Evolutionary conservation across 2,329 filamentous ascomycete species (phyloP).

Genomic region (Trichoderma hamatum): DNA sequence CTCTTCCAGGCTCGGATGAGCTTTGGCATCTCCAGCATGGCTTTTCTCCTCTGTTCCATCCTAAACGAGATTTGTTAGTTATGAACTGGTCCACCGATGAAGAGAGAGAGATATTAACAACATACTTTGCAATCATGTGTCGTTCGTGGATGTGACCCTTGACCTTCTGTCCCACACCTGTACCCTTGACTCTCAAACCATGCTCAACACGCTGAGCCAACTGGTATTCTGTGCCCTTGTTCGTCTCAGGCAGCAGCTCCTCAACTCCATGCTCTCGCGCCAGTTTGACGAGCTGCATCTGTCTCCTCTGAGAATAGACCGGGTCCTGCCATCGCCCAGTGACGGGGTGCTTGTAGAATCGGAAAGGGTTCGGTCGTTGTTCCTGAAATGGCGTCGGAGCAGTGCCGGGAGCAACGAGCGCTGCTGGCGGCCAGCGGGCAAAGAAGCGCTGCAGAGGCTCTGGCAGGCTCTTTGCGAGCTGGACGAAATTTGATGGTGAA

Average conservation of each 20-base stretch:
- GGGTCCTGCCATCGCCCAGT: slow-evolving; percentile 86
- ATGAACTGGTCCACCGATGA: not conserved
- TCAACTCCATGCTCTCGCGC: slow-evolving; percentile 78
- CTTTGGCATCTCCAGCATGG: slow-evolving; percentile 93
- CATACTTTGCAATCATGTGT: slow-evolving; percentile 72
- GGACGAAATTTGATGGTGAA: slow-evolving; percentile 48
- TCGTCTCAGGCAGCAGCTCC: slow-evolving; percentile 74
- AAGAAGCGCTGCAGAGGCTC: slow-evolving; percentile 82
- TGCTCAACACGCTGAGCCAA: slow-evolving; percentile 74
- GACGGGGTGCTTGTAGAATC: slow-evolving; percentile 72
- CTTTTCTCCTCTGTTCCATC: slow-evolving; percentile 85
- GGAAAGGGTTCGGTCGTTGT: slow-evolving; percentile 76
- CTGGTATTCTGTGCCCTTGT: slow-evolving; percentile 73
- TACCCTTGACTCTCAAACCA: slow-evolving; percentile 86
- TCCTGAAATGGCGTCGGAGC: slow-evolving; percentile 56
- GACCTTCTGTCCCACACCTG: slow-evolving; percentile 86
- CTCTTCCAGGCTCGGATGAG: slow-evolving; percentile 93
- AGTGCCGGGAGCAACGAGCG: slow-evolving; percentile 55
- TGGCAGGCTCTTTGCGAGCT: slow-evolving; percentile 73
- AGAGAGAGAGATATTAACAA: slow-evolving; percentile 37
- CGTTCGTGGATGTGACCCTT: slow-evolving; percentile 96
- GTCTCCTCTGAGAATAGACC: slow-evolving; percentile 78
- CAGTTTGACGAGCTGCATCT: slow-evolving; percentile 89
- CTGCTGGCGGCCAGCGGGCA: slow-evolving; percentile 78
- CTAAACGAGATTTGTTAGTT: slow-evolving; percentile 45